phyloP scores from a whole-genome alignment of 78 protist genomes.

The Planoprotostelium fungivorum region DNA sequence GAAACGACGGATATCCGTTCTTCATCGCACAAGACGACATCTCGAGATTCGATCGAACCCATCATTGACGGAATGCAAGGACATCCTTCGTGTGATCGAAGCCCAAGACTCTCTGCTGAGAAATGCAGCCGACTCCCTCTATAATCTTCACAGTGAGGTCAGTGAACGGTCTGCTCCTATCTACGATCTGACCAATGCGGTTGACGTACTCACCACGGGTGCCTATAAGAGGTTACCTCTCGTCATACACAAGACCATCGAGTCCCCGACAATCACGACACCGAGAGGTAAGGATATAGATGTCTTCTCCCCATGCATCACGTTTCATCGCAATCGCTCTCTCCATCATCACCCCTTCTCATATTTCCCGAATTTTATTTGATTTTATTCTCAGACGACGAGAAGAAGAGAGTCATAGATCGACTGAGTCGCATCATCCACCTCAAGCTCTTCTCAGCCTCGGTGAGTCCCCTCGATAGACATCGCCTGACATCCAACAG shows the following conservation, averaged over 20 bases:
- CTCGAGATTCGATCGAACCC: background rate
- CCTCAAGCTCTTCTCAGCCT: background rate
- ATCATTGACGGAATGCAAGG: background rate
- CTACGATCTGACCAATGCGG: background rate
- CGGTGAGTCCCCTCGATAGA: background rate
- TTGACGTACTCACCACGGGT: background rate
- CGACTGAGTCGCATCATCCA: background rate
- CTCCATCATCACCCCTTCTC: too few relatives aligned
- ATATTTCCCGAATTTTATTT: too few relatives aligned
- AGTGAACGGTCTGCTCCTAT: background rate
- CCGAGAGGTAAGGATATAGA: background rate
- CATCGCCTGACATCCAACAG: too few relatives aligned
- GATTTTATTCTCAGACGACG: too few relatives aligned
- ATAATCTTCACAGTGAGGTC: background rate
- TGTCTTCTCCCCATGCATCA: too few relatives aligned
- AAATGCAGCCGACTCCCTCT: background rate
- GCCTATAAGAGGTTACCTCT: background rate
- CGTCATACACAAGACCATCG: background rate
- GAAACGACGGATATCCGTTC: background rate
- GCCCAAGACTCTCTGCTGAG: background rate
- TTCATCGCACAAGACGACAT: background rate
- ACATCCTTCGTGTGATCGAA: background rate
- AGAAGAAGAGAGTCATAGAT: background rate
- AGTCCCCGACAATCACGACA: background rate
- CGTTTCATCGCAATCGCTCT: too few relatives aligned